Base-by-base conservation (phyloP, 768 basidiomycete genomes). In the Mycena capillaripes region DNA sequence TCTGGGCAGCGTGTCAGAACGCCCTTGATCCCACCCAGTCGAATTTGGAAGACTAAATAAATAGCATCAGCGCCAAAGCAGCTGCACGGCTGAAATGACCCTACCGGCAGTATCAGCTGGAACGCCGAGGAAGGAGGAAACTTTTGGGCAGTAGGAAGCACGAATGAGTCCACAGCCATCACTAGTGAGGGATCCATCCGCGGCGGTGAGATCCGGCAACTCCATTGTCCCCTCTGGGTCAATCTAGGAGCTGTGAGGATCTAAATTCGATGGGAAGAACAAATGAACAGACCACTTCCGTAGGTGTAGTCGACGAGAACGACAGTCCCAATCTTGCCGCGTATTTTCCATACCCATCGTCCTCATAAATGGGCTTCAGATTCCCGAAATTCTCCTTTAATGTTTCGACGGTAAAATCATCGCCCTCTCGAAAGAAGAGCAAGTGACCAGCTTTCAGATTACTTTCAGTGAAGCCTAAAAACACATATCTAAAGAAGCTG, bases 91-190 rank as follows among this genome's bases (percentile, higher is more conserved):
- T 17, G 42, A 48, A 36, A 32, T 17, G 16, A 21, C 21, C 56
- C 48, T 34, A 78, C 77, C 75, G 2, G 69, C 17, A 12, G 69
- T 73, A 27, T 76, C 72, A 6, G 30, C 19, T 19, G 61, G 64
- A 27, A 73, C 10, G 9, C 44, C 46, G 14, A 62, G 66, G 8
- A 36, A 10, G 36, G 32, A 40, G 0, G 57, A 42, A 5, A 78
- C 25, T 46, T 74, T 46, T 34, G 58, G 4, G 70, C 69, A 23
- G 23, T 66, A 66, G 1, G 76, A 76, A 6, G 68, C 73, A 1
- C 73, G 70, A 38, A 78, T 78, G 21, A 77, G 42, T 0, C 78
- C 77, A 38, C 68, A 73, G 8, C 78, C 78, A 65, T 79, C 77
- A 42, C 75, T 78, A 19, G 72, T 74, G 12, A 70, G 53, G 11